Evolutionary conservation across 2,329 filamentous ascomycete genomes (phyloP), one percentile per base, ranked within the genome.

Genomic region (Aphanocladium album): DNA sequence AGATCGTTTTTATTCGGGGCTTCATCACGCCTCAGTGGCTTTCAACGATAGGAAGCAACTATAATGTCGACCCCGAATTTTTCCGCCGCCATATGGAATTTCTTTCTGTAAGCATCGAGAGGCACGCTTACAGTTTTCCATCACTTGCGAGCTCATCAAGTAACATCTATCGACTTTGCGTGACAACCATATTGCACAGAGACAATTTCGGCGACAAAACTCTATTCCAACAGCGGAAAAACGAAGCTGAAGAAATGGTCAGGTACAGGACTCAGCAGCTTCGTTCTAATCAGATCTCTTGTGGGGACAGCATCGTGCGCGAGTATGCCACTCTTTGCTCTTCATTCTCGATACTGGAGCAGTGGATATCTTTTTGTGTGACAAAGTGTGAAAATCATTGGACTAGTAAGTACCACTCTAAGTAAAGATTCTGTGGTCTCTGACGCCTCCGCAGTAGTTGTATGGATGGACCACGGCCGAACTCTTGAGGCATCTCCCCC

Each of bases 341-440:
- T 9, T 27, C 41, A n/a, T 61, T 61, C 54, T 63, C 62, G 7
- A 53, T 63, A 16, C n/a, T 63, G 5, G 62, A 63, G 21, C 57
- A 63, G 37, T 61, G 62, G 62, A 63, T 63, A 19, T 63, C 62
- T 9, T 27, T 63, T n/a, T 58, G 49, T 52, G 14, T 63, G n/a
- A 23, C 58, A 9, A 61, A 61, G 30, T 35, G 41, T 5, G 57
- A 58, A 2, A 17, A 16, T 19, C 41, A 47, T 23, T 63, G 62
- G 62, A 27, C 47, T 46, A 47, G 58, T 57, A 45, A 56, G 58
- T 53, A n/a, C 17, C n/a, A 37, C 25, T 33, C 16, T 41, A 37
- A n/a, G n/a, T n/a, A n/a, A n/a, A n/a, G n/a, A n/a, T n/a, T n/a
- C n/a, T n/a, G n/a, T n/a, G n/a, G n/a, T n/a, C n/a, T n/a, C n/a